Conservation (phyloP, 2,329 filamentous ascomycete species). For the Paraphoma chrysanthemicola region DNA sequence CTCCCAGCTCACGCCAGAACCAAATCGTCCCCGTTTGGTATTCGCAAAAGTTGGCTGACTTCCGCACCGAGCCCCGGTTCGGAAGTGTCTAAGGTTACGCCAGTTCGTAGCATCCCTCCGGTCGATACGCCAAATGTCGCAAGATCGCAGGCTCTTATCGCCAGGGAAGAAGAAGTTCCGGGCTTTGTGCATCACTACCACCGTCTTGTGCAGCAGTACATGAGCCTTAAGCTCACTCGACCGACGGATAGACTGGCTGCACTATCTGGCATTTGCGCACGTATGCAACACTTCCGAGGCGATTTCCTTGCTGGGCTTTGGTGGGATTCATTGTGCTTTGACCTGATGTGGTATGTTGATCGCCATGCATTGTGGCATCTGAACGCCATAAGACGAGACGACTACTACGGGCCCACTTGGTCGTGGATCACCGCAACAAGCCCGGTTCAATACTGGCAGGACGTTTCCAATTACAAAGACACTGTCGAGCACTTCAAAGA, state of each 20-base stretch:
- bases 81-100: no score
- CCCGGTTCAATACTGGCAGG: not conserved
- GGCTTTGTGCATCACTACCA: conserved; percentile 16
- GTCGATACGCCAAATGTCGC: conserved; percentile 1
- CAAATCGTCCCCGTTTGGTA: no score
- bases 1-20: no score
- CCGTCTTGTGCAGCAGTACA: conserved; percentile 22
- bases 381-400: not conserved
- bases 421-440: conserved; percentile 20
- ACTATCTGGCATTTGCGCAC: conserved; percentile 19
- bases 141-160: not conserved
- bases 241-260: conserved; percentile 17
- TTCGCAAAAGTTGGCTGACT: not conserved
- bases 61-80: not conserved
- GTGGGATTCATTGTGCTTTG: conserved; percentile 20
- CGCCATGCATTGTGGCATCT: conserved; percentile 5
- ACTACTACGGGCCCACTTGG: conserved; percentile 20
- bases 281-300: conserved; percentile 19
- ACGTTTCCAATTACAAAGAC: not conserved
- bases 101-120: not conserved
- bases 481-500: not conserved
- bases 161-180: not conserved
- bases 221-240: conserved; percentile 14
- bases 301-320: conserved; percentile 22
- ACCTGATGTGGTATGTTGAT: conserved; percentile 24